Conservation (phyloP, 2,329 filamentous ascomycete species). For the Pseudogymnoascus sp. region DNA sequence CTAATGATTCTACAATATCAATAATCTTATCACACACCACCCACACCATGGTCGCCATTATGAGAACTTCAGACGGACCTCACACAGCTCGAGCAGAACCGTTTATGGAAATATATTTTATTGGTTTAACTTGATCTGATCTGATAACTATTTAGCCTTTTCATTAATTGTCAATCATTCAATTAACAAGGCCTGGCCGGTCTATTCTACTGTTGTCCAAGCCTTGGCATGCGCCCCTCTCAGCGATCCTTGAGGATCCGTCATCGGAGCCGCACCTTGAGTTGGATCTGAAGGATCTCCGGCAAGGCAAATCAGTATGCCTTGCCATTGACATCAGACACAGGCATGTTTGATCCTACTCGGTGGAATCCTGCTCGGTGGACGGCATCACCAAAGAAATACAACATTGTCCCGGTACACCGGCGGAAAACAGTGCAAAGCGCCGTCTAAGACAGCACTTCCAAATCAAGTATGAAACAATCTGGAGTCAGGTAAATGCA, state of each 20-base stretch:
- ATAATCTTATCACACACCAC: background rate
- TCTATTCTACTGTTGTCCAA: background rate
- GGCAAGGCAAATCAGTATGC: background rate
- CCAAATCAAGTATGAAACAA: background rate
- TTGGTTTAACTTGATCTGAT: too few relatives aligned
- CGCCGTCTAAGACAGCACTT: background rate
- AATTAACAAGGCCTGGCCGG: background rate
- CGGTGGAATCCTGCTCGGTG: too few relatives aligned
- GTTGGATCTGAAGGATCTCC: background rate
- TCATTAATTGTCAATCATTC: background rate
- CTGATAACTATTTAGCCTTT: background rate
- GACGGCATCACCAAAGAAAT: background rate
- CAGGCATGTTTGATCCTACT: background rate
- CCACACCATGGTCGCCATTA: background rate
- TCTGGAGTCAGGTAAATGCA: background rate
- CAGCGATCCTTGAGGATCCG: background rate
- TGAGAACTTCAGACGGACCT: background rate
- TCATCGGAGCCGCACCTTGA: background rate
- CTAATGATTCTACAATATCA: background rate
- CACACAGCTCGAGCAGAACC: background rate
- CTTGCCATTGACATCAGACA: background rate
- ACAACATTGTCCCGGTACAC: background rate
- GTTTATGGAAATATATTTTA: background rate
- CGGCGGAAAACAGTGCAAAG: background rate
- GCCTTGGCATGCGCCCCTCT: background rate